Evolutionary conservation across 768 basidiomycete species (phyloP).

Genomic region (Agaricus sinodeliciosus): DNA sequence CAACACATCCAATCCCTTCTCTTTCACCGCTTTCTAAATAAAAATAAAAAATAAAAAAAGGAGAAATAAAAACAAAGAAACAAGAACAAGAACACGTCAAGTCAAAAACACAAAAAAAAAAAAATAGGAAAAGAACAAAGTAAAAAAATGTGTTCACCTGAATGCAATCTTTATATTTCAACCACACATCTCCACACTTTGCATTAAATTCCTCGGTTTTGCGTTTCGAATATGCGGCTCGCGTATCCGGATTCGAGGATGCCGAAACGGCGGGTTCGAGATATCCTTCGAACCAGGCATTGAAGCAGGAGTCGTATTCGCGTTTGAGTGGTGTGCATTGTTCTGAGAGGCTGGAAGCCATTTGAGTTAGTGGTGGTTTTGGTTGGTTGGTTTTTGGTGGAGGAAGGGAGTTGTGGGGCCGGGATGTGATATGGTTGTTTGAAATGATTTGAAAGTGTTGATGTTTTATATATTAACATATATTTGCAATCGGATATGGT

Average conservation of each 20-base stretch:
- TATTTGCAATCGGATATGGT: constrained; percentile 14
- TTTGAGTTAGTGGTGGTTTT: constrained; percentile 18
- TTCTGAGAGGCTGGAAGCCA: constrained; percentile 77
- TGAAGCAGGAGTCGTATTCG: constrained; percentile 91
- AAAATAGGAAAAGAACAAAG: neutral
- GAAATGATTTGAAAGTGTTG: too few relatives aligned
- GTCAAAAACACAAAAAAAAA: constrained; percentile 16
- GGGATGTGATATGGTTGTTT: neutral
- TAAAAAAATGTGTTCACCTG: constrained; percentile 43
- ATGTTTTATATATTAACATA: neutral
- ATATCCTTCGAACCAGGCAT: constrained; percentile 96
- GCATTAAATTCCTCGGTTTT: constrained; percentile 87
- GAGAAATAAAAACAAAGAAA: neutral
- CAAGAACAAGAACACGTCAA: neutral
- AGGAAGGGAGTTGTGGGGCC: neutral
- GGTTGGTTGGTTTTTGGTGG: constrained; percentile 3
- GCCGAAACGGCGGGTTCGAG: constrained; percentile 69
- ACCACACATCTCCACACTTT: constrained; percentile 82
- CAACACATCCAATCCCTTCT: constrained; percentile 68
- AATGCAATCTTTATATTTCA: constrained; percentile 72
- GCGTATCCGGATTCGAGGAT: constrained; percentile 32
- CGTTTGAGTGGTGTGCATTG: constrained; percentile 89
- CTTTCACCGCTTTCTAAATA: constrained; percentile 72
- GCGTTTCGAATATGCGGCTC: constrained; percentile 56
- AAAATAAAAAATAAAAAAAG: neutral